Evolutionary conservation across 1,139 yeast species (phyloP).

Genomic region (Blastobotrys apis): DNA sequence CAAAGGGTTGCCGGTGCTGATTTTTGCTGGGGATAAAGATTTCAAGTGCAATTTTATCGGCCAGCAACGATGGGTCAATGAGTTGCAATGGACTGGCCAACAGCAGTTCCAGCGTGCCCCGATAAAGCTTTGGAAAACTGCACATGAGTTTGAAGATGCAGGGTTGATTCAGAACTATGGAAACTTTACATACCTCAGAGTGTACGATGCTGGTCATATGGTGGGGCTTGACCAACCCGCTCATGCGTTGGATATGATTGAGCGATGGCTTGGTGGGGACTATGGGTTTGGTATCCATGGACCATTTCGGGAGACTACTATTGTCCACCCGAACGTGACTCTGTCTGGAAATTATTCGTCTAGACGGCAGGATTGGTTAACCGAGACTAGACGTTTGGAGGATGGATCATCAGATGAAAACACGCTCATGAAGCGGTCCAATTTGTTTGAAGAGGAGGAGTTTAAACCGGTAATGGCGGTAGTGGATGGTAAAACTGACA

Average conservation of each 20-base stretch:
- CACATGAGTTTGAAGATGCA: conserved; percentile 34
- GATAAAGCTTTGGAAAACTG: conserved; percentile 42
- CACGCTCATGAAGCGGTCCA: too few species aligned
- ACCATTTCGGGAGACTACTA: too few species aligned
- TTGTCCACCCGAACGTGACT: too few species aligned
- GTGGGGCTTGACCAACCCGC: conserved; percentile 74
- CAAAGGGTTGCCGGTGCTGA: conserved; percentile 61
- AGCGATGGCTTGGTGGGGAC: conserved; percentile 52
- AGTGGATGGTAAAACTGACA: too few species aligned
- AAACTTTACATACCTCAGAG: conserved; percentile 54
- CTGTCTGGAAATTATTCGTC: too few species aligned
- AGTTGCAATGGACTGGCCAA: conserved; percentile 53
- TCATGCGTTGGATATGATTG: conserved; percentile 62
- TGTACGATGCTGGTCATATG: conserved; percentile 61
- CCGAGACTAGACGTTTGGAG: too few species aligned
- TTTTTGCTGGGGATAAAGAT: conserved; percentile 88
- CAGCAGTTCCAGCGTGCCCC: conserved; percentile 29
- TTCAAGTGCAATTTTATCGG: conserved; percentile 90
- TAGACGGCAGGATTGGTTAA: too few species aligned
- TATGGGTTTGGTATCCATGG: too few species aligned
- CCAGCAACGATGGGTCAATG: conserved; percentile 72
- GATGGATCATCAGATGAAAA: too few species aligned
- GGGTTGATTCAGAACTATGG: conserved; percentile 43
- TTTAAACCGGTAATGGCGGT: too few species aligned
- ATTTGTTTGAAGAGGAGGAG: too few species aligned